Conservation (phyloP, 257 asterid genomes). For the Verbena officinalis region DNA sequence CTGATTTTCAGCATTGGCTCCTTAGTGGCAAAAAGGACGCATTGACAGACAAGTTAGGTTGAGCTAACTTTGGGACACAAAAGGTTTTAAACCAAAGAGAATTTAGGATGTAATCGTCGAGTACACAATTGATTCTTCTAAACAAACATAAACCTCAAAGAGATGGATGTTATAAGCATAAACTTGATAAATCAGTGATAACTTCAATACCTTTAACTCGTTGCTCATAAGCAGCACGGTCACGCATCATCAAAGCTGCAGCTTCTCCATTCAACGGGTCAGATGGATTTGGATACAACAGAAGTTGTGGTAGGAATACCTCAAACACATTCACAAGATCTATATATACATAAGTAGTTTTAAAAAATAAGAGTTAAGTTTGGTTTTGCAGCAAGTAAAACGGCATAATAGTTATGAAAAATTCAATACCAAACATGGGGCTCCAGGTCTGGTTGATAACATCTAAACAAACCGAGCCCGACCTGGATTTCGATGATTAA, state of each 20-base stretch:
- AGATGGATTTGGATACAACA: constrained; percentile 80
- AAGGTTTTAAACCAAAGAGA: too few relatives aligned
- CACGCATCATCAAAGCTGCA: constrained; percentile 75
- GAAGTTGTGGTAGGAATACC: constrained; percentile 83
- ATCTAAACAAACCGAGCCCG: constrained; percentile 64
- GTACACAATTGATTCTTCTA: too few relatives aligned
- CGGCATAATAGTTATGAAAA: background rate
- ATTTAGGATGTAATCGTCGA: too few relatives aligned
- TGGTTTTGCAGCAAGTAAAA: background rate
- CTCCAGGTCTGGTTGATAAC: constrained; percentile 73
- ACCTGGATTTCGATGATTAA: constrained; percentile 33
- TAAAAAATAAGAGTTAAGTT: background rate
- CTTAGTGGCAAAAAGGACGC: too few relatives aligned
- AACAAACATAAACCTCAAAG: background rate
- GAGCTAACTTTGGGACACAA: too few relatives aligned
- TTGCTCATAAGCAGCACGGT: constrained; percentile 70
- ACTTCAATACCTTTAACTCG: constrained; percentile 68
- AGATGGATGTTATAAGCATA: background rate
- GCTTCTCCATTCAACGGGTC: constrained; percentile 86
- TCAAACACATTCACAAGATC: constrained; percentile 83
- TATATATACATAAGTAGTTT: constrained; percentile 22
- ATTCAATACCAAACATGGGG: constrained; percentile 63
- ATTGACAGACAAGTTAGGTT: too few relatives aligned
- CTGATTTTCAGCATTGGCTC: too few relatives aligned
- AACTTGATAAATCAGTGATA: background rate